Conservation (phyloP, 2,329 filamentous ascomycete species). For the Hymenoscyphus occultus region DNA sequence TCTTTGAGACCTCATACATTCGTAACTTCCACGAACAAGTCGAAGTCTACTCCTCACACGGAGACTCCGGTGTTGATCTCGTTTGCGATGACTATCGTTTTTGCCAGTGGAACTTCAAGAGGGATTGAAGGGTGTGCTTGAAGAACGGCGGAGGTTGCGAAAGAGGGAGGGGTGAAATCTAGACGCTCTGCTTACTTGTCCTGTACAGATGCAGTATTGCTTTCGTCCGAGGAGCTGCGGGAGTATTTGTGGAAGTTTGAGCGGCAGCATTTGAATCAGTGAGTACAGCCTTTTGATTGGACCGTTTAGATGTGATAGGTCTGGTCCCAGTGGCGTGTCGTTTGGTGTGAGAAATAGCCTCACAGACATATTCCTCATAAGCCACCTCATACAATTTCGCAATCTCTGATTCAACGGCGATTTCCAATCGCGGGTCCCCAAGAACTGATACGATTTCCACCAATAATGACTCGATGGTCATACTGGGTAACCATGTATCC, state of each 20-base stretch:
- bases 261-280: not conserved
- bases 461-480: not conserved
- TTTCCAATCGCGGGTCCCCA: not conserved
- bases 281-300: not conserved
- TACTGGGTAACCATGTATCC: not conserved
- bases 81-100: conserved; percentile 22
- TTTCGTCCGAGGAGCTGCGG: conserved; percentile 18
- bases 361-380: conserved; percentile 3
- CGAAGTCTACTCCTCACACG: conserved; percentile 13
- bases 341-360: conserved; percentile 6
- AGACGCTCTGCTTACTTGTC: conserved; percentile 22
- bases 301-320: not conserved
- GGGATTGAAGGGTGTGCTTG: conserved; percentile 15
- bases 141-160: conserved; percentile 14
- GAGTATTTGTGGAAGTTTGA: not conserved
- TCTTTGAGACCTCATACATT: no score
- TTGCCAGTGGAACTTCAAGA: conserved; percentile 21
- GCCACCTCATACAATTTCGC: not conserved
- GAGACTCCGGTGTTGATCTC: conserved; percentile 21
- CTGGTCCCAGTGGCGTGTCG: not conserved
- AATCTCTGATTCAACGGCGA: not conserved
- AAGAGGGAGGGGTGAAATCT: conserved; percentile 14
- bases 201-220: conserved; percentile 14
- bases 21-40: no score
- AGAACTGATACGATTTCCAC: conserved; percentile 5